Base-by-base conservation (phyloP, 768 basidiomycete species). In the Cystofilobasidium ferigula region DNA sequence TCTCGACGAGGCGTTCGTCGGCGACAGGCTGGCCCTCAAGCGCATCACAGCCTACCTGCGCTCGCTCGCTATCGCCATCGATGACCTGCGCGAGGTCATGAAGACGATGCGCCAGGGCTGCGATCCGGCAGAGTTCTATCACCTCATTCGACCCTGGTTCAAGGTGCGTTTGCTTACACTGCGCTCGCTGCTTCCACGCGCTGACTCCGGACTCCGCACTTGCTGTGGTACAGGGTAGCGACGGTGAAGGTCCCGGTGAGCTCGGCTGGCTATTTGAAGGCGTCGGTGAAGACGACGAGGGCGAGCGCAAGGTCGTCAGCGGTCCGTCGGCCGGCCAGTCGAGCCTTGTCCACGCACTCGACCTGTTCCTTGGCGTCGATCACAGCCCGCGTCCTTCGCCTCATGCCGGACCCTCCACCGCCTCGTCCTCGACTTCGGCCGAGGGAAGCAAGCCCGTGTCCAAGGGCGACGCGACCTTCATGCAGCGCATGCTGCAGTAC, bases 281-380 rank as follows among this genome's bases (percentile, higher is more conserved):
- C 10, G 70, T 67, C 0, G 79, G 80, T 7, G 77, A 82, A 36
- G 78, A 78, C 0, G 77, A 76, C 30, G 71, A 72, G 12, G 65
- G 60, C 5, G 43, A 58, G 57, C 62, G 62, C 26, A 58, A 22
- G 62, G 36, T 34, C 14, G 67, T 88, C 45, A 86, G 84, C 65
- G 94, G 94, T 0, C 93, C 94, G 28, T 91, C 88, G 13, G 94
- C 91, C 1, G 94, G 94, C 1, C 94, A 99, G 78, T 91, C 88
- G 75, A 86, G 85, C 59, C 82, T 93, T 63, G 90, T 99, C 80
- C 87, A 88, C 64, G 82, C 83, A 7, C 76, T 88, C 14, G 87
- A 87, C 68, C 78, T 85, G 34, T 88, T 88, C 72, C 79, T 88
- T 12, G 85, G 86, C 16, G 78, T 88, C 8, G 83, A 86, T 70